phyloP scores from a whole-genome alignment of 164 flowering plant genomes.

The Kalanchoe fedtschenkoi region DNA sequence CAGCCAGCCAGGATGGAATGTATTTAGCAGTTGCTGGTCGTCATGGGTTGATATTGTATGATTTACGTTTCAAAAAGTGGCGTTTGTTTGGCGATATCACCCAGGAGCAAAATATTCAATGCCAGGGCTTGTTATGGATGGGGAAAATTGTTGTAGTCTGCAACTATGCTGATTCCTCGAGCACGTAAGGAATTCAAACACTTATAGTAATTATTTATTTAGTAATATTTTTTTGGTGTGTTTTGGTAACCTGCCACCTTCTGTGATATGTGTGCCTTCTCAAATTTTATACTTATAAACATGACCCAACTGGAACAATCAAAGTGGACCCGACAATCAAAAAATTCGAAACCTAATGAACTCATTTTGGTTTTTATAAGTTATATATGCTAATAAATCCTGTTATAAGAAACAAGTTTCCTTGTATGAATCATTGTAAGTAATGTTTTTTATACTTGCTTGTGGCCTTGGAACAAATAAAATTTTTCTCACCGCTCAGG shows the following conservation, averaged over 20 bases:
- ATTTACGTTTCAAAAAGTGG: slow-evolving; percentile 77
- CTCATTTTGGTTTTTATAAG: too few relatives aligned
- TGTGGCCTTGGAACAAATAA: background rate
- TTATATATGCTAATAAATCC: too few relatives aligned
- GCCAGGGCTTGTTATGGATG: slow-evolving; percentile 93
- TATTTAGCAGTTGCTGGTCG: slow-evolving; percentile 92
- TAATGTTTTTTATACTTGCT: background rate
- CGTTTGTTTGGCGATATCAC: slow-evolving; percentile 90
- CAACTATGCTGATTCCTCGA: slow-evolving; percentile 73
- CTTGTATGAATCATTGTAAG: background rate
- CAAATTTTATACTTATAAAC: too few relatives aligned
- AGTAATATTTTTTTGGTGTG: background rate
- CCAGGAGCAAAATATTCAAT: slow-evolving; percentile 89
- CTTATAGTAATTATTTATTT: slow-evolving; percentile 7
- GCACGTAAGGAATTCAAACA: slow-evolving; percentile 46
- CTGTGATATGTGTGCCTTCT: too few relatives aligned
- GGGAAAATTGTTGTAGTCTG: slow-evolving; percentile 93
- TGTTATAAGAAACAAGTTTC: too few relatives aligned
- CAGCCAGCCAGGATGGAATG: slow-evolving; percentile 92
- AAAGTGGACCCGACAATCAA: too few relatives aligned
- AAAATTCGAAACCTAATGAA: too few relatives aligned
- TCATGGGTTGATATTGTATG: slow-evolving; percentile 88
- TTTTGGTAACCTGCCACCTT: background rate
- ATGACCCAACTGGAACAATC: too few relatives aligned
- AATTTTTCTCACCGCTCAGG: background rate